Base-by-base conservation (phyloP, 2,329 filamentous ascomycete genomes). In the Botrytis squamosa region DNA sequence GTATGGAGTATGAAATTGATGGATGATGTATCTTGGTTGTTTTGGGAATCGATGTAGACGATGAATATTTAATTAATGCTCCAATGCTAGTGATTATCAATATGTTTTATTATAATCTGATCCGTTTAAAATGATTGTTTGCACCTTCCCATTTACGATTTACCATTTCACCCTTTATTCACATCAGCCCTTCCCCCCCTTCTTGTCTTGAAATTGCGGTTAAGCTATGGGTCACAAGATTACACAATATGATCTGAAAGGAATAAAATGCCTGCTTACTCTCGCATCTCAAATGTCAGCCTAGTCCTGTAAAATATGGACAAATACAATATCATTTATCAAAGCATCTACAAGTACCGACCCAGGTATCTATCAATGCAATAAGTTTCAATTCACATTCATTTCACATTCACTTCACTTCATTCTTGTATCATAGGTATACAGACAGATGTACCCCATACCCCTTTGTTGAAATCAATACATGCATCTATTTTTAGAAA, bases 401-500 rank as follows among this genome's bases (percentile, higher is more conserved):
- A 44, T 29, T 64, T 20, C 62, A 64, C 18, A 44, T 65, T 64
- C 62, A 44, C 62, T 22, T 64, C 62, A 22, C 62, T 22, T 44
- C 62, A 20, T n/a, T 42, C 25, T 42, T 33, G 40, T 29, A 25
- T 60, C 3, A 20, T 16, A 29, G 25, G 38, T 14, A 44, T 16
- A 12, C 29, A 38, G 25, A 63, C 29, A 38, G 38, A 63, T 18
- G 25, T 64, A 64, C 38, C 22, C 38, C 62, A 10, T 29, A 18
- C 42, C 29, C 63, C 42, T 49, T 66, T 66, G 42, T 66, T 66
- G 33, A n/a, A 66, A 16, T 49, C 63, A 66, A 66, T 66, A 44
- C n/a, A 63, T n/a, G 22, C 33, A 49, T 66, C 36, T 66, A 66
- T 66, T 49, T 49, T 66, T 66, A 66, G 63, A 66, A 66, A 66